These are phyloP conservation scores for Poronia punctata DNA, from an alignment of 495 filamentous ascomycete species.

Conservation along the genomic window DNA sequence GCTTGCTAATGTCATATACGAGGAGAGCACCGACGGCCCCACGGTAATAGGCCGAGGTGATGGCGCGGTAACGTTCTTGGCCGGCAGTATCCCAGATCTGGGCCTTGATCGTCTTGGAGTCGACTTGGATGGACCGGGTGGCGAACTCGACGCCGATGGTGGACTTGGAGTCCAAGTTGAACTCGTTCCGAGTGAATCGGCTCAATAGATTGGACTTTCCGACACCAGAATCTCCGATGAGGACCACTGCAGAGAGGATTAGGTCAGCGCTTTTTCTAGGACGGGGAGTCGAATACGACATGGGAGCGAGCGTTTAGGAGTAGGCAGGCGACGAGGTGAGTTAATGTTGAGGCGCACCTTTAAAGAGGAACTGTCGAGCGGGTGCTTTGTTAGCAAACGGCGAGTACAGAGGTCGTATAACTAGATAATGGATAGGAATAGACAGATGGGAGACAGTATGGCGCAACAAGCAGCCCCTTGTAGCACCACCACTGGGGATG, in stretches of 20 bases:
- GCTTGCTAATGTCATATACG: constrained; percentile 99
- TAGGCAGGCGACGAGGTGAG: too few species aligned
- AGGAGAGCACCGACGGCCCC: constrained; percentile 95
- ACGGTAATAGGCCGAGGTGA: constrained; percentile 97
- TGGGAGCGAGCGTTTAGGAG: too few species aligned
- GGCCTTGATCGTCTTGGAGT: constrained; percentile 99
- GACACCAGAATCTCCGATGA: constrained; percentile 98
- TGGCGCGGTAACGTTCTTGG: constrained; percentile 97
- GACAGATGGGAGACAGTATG: neutral
- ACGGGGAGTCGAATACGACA: constrained; percentile 9
- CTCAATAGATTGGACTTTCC: constrained; percentile 99
- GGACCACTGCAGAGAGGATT: constrained; percentile 61
- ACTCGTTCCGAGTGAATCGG: constrained; percentile 99
- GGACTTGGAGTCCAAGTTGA: constrained; percentile 99
- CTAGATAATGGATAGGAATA: neutral
- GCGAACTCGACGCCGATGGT: constrained; percentile 99
- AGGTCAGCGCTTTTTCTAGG: constrained; percentile 28
- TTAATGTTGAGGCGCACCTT: constrained; percentile 54
- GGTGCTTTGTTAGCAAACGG: constrained; percentile 13
- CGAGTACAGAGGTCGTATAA: constrained; percentile 7
- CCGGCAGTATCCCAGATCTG: constrained; percentile 99
- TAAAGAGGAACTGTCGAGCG: constrained; percentile 88
- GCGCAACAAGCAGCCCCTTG: too few species aligned
- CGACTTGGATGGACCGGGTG: constrained; percentile 96
- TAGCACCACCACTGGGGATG: too few species aligned